Conservation (phyloP, 2,329 filamentous ascomycete genomes). For the Cladosporium sp. region DNA sequence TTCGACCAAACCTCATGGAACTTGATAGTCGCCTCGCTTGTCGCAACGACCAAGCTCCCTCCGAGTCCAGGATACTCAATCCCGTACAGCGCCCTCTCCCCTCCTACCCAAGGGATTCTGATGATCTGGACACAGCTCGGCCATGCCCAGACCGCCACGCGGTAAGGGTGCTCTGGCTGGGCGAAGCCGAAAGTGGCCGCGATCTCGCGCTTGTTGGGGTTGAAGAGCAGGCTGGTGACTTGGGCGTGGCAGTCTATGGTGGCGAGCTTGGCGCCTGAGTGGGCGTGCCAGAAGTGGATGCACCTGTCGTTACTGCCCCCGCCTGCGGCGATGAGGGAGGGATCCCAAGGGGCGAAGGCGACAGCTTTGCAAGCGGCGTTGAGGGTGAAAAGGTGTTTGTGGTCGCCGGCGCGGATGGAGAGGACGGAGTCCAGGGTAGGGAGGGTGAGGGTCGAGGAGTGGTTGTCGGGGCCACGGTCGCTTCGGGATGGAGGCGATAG, state of each 20-base stretch:
- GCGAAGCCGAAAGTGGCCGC: conserved; percentile 91
- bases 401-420: conserved; percentile 38
- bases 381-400: conserved; percentile 70
- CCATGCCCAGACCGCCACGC: conserved; percentile 93
- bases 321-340: conserved; percentile 80
- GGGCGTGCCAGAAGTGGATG: conserved; percentile 91
- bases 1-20: conserved; percentile 85
- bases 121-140: conserved; percentile 83
- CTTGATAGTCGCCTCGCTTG: conserved; percentile 86
- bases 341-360: conserved; percentile 92
- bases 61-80: conserved; percentile 76
- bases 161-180: conserved; percentile 80
- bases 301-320: conserved; percentile 92
- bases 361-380: conserved; percentile 92
- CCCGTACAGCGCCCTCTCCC: conserved; percentile 79
- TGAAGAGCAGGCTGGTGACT: conserved; percentile 91
- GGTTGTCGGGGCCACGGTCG: conserved; percentile 17
- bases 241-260: conserved; percentile 91
- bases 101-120: conserved; percentile 76
- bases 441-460: conserved; percentile 11
- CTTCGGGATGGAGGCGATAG: conserved; percentile 4
- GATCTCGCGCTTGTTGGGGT: conserved; percentile 67
- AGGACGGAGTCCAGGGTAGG: conserved; percentile 26
- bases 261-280: conserved; percentile 76
- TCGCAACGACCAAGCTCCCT: conserved; percentile 84